These are phyloP conservation scores for Citrullus amarus DNA, from an alignment of 306 rosid species.

Conservation along the genomic window DNA sequence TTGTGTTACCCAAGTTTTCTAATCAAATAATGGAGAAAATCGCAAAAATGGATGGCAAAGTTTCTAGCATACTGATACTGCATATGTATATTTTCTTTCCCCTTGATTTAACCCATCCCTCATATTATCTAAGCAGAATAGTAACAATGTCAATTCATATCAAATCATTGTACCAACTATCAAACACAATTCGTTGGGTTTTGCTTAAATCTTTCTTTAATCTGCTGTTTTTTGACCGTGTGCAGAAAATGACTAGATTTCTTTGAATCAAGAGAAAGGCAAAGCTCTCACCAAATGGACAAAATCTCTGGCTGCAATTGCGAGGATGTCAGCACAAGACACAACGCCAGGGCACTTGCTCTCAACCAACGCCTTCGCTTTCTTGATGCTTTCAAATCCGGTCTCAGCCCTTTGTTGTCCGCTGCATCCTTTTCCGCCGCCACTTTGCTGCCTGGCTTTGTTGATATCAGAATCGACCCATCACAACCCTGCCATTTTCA, in stretches of 20 bases:
- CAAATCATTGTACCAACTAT: background rate
- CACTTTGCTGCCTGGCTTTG: conserved; percentile 41
- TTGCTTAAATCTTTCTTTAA: background rate
- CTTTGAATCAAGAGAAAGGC: background rate
- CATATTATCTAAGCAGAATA: background rate
- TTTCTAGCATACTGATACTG: background rate
- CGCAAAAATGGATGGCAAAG: background rate
- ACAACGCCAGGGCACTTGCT: conserved; percentile 73
- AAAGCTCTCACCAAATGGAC: conserved; percentile 51
- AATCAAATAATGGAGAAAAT: background rate
- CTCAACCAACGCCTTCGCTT: conserved; percentile 71
- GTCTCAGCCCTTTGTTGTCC: conserved; percentile 56
- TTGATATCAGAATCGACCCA: conserved; percentile 54
- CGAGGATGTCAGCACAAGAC: conserved; percentile 91
- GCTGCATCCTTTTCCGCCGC: conserved; percentile 72
- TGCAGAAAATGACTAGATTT: background rate
- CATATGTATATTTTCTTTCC: background rate
- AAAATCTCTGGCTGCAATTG: conserved; percentile 83
- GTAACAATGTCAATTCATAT: background rate
- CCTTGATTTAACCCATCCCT: background rate
- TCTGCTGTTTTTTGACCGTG: background rate
- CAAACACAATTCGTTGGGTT: background rate
- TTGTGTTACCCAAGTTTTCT: background rate
- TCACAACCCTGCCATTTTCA: conserved; percentile 62
- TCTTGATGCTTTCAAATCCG: conserved; percentile 52